phyloP scores from a whole-genome alignment of 352 stramenopile species.

The Phytophthora pistaciae region DNA sequence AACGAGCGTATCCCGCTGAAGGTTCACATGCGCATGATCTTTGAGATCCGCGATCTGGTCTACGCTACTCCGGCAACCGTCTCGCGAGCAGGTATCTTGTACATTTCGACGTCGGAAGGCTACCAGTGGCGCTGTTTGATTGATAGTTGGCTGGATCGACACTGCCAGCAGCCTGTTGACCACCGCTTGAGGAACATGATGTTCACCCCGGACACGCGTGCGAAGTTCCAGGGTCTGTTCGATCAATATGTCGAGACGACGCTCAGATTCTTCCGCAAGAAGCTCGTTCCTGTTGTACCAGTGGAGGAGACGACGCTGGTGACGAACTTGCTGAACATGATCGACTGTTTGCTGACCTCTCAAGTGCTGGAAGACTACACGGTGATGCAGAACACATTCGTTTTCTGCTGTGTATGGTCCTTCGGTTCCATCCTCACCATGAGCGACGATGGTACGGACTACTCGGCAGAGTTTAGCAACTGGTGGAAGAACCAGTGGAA shows the following conservation, averaged over 20 bases:
- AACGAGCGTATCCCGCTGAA: conserved; percentile 98
- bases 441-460: conserved; percentile 95
- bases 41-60: conserved; percentile 97
- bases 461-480: conserved; percentile 94
- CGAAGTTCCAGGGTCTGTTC: conserved; percentile 90
- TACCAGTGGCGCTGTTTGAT: conserved; percentile 97
- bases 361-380: conserved; percentile 79
- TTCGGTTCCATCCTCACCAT: conserved; percentile 94
- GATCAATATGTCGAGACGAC: conserved; percentile 93
- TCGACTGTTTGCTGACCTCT: conserved; percentile 91
- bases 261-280: conserved; percentile 95
- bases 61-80: conserved; percentile 97
- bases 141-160: conserved; percentile 91
- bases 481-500: conserved; percentile 98
- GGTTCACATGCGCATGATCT: conserved; percentile 97
- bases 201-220: conserved; percentile 78
- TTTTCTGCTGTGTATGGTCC: conserved; percentile 96
- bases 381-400: conserved; percentile 94
- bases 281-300: conserved; percentile 91
- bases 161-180: conserved; percentile 71
- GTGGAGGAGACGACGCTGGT: conserved; percentile 96
- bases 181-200: conserved; percentile 79
- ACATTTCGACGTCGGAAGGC: conserved; percentile 95
- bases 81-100: conserved; percentile 95
- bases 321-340: conserved; percentile 95